Base-by-base conservation (phyloP, 768 basidiomycete genomes). In the Collybiopsis luxurians region DNA sequence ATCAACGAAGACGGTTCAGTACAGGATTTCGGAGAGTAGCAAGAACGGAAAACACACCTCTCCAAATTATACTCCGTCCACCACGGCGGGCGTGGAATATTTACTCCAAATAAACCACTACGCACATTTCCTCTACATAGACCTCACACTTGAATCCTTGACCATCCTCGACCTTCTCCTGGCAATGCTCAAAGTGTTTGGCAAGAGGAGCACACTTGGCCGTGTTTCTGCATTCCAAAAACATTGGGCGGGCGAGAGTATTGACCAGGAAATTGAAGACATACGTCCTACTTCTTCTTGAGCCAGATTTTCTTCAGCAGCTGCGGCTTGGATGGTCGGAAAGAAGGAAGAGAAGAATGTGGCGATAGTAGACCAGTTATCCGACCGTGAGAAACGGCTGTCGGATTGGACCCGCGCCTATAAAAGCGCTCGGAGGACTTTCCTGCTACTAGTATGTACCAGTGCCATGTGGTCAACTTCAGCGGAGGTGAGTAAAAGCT, bases 71-170 rank as follows among this genome's bases (percentile, higher is more conserved):
- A n/a, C n/a, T n/a, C n/a, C n/a, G n/a, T n/a, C n/a, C n/a, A n/a
- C n/a, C n/a, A n/a, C n/a, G n/a, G n/a, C n/a, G n/a, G n/a, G n/a
- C n/a, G n/a, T n/a, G n/a, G n/a, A n/a, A n/a, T n/a, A n/a, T n/a
- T n/a, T n/a, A n/a, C n/a, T n/a, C n/a, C n/a, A n/a, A n/a, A 34
- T 34, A 34, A 34, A 9, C 31, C 54, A 10, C 24, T n/a, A 82
- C 88, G 70, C 63, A 90, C 89, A 93, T 70, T 79, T 93, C 92
- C 74, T 94, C 91, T 36, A 95, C 89, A 67, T 92, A 96, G 68
- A 95, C 93, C 78, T 96, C 95, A 60, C 85, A 85, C 69, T 91
- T 87, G 82, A 81, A 92, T 36, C 92, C 94, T 65, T 94, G 67
- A 26, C 94, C 95, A 30, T 77, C 79, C 58, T 84, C 73, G 45